Percentiles rank a stretch among this genome's conserved stretches.
These are phyloP conservation scores for Letharia columbiana DNA, from an alignment of 495 filamentous ascomycete species.

Conservation along the genomic window DNA sequence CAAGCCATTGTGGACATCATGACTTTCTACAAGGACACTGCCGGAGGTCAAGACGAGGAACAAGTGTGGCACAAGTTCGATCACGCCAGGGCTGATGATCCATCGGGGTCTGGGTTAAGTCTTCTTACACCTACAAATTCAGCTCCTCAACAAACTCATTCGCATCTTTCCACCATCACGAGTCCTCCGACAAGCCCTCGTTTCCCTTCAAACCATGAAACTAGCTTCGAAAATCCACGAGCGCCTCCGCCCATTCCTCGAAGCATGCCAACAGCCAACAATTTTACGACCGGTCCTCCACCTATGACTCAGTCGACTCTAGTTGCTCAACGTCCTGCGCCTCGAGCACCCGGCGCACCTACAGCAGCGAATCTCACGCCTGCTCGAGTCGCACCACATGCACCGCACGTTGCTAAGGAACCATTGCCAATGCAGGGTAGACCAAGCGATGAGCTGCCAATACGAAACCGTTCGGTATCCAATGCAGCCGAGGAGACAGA, in stretches of 20 bases:
- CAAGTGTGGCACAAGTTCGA: conserved; percentile 94
- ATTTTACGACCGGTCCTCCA: conserved; percentile 37
- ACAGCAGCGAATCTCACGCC: conserved; percentile 49
- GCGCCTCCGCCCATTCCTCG: conserved; percentile 84
- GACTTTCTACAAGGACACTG: conserved; percentile 90
- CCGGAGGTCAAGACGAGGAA: conserved; percentile 69
- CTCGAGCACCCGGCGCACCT: conserved; percentile 56
- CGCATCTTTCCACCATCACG: conserved; percentile 52
- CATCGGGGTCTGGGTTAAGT: conserved; percentile 45
- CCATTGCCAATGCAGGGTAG: conserved; percentile 47
- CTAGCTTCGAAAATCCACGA: conserved; percentile 94
- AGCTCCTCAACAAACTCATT: conserved; percentile 32
- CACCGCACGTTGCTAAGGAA: conserved; percentile 43
- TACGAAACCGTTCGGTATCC: conserved; percentile 21
- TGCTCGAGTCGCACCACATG: conserved; percentile 38
- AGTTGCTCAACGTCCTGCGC: conserved; percentile 38
- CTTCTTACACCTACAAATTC: conserved; percentile 31
- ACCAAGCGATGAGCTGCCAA: conserved; percentile 42
- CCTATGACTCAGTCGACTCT: conserved; percentile 21
- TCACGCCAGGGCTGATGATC: conserved; percentile 53
- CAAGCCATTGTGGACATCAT: conserved; percentile 92
- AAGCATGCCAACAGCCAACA: conserved; percentile 29
- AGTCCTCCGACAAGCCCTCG: conserved; percentile 86
- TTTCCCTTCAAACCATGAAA: conserved; percentile 83
- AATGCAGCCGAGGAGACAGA: conserved; percentile 19